Conservation (phyloP, 129 eudicot genomes). For the Glebionis coronaria region DNA sequence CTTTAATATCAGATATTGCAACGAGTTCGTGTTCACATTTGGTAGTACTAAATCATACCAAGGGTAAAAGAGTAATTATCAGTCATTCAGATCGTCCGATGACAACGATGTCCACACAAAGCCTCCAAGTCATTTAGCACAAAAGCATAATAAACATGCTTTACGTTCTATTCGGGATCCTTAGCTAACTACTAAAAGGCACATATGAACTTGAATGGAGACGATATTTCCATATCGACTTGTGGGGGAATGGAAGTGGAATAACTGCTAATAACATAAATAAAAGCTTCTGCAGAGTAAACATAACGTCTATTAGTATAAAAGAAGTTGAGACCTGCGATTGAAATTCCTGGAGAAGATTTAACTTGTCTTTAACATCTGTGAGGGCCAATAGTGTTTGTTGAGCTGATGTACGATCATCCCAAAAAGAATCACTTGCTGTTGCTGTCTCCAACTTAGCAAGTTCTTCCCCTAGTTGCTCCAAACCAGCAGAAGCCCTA, state of each 20-base stretch:
- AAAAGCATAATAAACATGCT: no score
- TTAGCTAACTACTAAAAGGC: no score
- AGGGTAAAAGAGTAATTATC: no score
- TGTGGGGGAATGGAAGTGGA: background rate
- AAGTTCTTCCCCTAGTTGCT: conserved; percentile 65
- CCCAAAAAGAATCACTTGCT: conserved; percentile 78
- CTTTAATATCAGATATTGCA: no score
- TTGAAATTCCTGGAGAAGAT: conserved; percentile 78
- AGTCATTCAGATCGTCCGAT: no score
- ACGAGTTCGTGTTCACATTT: no score
- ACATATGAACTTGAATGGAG: no score
- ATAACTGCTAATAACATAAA: background rate
- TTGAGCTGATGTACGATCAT: conserved; percentile 88
- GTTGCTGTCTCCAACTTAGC: conserved; percentile 69
- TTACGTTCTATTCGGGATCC: no score
- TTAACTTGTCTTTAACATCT: conserved; percentile 82
- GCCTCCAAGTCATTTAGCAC: no score
- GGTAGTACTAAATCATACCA: no score
- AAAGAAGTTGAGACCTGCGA: conserved; percentile 47
- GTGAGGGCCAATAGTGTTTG: conserved; percentile 80
- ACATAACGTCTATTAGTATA: background rate
- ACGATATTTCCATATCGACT: no score
- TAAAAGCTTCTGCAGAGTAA: background rate
- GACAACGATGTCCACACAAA: no score
- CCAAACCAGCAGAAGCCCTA: conserved; percentile 77